phyloP scores from a whole-genome alignment of 352 stramenopile species.

The Peronosclerospora sorghi region DNA sequence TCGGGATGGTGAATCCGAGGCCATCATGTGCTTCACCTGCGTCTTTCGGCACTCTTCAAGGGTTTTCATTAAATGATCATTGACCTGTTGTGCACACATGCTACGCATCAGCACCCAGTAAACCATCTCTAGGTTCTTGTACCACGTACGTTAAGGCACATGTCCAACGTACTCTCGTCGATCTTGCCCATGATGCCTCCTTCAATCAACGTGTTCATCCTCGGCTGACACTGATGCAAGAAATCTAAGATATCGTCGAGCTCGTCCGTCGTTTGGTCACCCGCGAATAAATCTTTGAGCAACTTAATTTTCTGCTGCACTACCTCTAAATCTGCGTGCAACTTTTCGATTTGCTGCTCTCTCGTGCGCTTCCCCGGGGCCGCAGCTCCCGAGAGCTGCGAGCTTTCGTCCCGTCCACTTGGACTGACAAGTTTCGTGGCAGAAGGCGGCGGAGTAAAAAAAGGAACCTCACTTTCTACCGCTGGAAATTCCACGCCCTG shows the following conservation, averaged over 20 bases:
- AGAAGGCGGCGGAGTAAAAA: conserved; percentile 61
- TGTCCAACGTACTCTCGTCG: conserved; percentile 64
- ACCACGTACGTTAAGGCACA: conserved; percentile 63
- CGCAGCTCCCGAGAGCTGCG: background rate
- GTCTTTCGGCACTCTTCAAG: conserved; percentile 44
- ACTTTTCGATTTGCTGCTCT: conserved; percentile 60
- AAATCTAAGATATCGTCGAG: conserved; percentile 74
- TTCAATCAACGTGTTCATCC: conserved; percentile 85
- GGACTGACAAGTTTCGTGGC: background rate
- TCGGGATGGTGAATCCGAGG: conserved; percentile 44
- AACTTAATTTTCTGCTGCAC: conserved; percentile 62
- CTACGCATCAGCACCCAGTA: background rate
- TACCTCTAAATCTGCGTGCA: conserved; percentile 52
- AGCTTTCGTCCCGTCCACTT: conserved; percentile 3
- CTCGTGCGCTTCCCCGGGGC: conserved; percentile 15
- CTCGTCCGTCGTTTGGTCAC: conserved; percentile 23
- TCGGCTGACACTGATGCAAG: conserved; percentile 68
- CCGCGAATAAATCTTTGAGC: conserved; percentile 30
- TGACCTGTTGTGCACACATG: conserved; percentile 40
- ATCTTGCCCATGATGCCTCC: conserved; percentile 78
- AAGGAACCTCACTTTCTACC: conserved; percentile 46
- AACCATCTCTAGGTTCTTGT: background rate
- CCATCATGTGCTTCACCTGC: conserved; percentile 32
- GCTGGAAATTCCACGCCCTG: conserved; percentile 62
- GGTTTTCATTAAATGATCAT: conserved; percentile 72